Conservation (phyloP, 768 basidiomycete genomes). For the Leccinum rimulosum region DNA sequence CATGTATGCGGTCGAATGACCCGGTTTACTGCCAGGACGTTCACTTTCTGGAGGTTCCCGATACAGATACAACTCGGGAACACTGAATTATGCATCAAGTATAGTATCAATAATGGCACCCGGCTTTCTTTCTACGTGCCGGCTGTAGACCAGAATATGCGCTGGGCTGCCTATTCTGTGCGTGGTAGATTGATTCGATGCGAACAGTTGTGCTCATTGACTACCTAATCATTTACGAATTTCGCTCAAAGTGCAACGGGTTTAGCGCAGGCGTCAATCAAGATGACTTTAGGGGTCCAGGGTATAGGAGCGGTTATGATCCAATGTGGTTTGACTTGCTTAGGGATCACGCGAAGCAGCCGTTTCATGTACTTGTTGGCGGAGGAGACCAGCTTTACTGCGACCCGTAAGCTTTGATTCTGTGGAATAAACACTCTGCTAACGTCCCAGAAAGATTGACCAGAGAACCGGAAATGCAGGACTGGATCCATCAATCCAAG, state of each 20-base stretch:
- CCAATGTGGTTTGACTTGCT: constrained; percentile 95
- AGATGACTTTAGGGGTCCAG: constrained; percentile 80
- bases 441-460: constrained; percentile 50
- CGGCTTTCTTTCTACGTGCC: constrained; percentile 83
- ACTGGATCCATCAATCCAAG: constrained; percentile 70
- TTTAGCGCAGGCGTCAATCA: constrained; percentile 89
- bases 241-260: constrained; percentile 66
- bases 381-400: constrained; percentile 95
- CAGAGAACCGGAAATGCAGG: constrained; percentile 85
- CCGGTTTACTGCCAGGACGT: constrained; percentile 50
- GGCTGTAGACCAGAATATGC: constrained; percentile 76
- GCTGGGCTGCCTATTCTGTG: constrained; percentile 88
- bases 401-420: constrained; percentile 51
- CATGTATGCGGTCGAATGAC: background rate
- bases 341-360: constrained; percentile 69
- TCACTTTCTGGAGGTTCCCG: constrained; percentile 93
- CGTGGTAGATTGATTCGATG: constrained; percentile 22
- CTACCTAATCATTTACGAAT: background rate
- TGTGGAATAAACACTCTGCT: background rate
- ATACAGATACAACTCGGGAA: constrained; percentile 74
- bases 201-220: background rate
- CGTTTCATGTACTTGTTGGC: constrained; percentile 90
- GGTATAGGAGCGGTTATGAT: constrained; percentile 80
- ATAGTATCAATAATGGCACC: constrained; percentile 80
- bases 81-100: constrained; percentile 73